phyloP scores from a whole-genome alignment of 306 rosid species.

The Argentina anserina region DNA sequence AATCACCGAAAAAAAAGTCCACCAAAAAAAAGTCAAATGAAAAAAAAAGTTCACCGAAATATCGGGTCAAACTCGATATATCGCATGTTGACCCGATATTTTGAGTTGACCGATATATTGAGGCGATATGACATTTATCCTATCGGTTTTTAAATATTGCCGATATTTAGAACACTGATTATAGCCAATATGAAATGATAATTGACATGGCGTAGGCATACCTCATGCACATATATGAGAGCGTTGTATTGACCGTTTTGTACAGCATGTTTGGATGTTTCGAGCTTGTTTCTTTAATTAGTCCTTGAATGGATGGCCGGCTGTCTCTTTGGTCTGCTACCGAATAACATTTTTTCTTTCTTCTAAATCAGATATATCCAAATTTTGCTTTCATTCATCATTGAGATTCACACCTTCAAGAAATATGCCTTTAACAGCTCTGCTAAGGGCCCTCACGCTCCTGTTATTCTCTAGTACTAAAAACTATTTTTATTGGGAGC shows the following conservation, averaged over 20 bases:
- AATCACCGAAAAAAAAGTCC: no score
- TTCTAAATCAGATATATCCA: background rate
- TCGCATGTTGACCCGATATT: no score
- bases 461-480: no score
- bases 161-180: no score
- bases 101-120: no score
- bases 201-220: background rate
- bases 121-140: no score
- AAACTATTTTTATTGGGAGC: no score
- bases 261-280: slow-evolving; percentile 8
- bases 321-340: background rate
- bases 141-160: no score
- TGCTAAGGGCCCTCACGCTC: background rate
- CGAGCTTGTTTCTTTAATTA: background rate
- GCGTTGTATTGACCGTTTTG: slow-evolving; percentile 16
- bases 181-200: background rate
- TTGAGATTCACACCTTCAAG: slow-evolving; percentile 8
- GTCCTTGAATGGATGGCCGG: background rate
- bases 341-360: background rate
- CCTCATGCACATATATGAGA: background rate
- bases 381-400: background rate
- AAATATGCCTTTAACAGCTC: background rate
- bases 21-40: no score
- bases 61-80: no score
- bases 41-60: no score